These are phyloP conservation scores for Coemansia sp. DNA, from an alignment of 192 early-diverging fungal species.

Conservation along the genomic window DNA sequence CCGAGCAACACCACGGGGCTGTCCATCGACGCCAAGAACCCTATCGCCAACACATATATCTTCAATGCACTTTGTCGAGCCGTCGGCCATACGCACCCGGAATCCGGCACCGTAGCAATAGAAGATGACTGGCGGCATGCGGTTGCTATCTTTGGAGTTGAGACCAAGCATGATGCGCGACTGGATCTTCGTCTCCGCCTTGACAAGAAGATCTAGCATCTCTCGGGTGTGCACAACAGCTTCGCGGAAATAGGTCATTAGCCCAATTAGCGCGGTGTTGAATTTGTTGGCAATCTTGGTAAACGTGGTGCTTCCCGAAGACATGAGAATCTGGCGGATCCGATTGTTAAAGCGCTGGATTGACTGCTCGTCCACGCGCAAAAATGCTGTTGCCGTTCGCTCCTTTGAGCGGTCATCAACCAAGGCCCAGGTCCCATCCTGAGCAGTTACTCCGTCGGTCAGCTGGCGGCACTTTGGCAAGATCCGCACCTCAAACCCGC, in stretches of 20 bases:
- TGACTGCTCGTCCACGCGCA: constrained; percentile 95
- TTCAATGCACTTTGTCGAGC: constrained; percentile 37
- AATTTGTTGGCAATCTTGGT: constrained; percentile 98
- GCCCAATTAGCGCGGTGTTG: constrained; percentile 85
- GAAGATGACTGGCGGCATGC: constrained; percentile 95
- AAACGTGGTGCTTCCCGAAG: constrained; percentile 95
- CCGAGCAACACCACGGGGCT: constrained; percentile 34
- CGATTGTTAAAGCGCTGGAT: constrained; percentile 93
- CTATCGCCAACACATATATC: constrained; percentile 32
- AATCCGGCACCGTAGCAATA: constrained; percentile 59
- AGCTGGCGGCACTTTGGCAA: constrained; percentile 90
- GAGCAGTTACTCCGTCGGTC: constrained; percentile 60
- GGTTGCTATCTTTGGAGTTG: constrained; percentile 97
- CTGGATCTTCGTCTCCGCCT: constrained; percentile 98
- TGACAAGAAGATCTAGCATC: constrained; percentile 93
- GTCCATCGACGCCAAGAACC: constrained; percentile 43
- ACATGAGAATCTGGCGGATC: constrained; percentile 97
- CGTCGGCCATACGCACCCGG: constrained; percentile 54
- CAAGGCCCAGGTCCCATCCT: constrained; percentile 83
- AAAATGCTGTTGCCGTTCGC: constrained; percentile 93
- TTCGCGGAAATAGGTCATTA: constrained; percentile 99
- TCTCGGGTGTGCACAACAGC: constrained; percentile 97
- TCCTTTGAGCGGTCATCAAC: constrained; percentile 98
- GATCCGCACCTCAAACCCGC: constrained; percentile 95
- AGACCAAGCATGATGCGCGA: constrained; percentile 98